These are phyloP conservation scores for Casuarina cunninghamiana DNA, from an alignment of 306 rosid species.

Conservation along the genomic window DNA sequence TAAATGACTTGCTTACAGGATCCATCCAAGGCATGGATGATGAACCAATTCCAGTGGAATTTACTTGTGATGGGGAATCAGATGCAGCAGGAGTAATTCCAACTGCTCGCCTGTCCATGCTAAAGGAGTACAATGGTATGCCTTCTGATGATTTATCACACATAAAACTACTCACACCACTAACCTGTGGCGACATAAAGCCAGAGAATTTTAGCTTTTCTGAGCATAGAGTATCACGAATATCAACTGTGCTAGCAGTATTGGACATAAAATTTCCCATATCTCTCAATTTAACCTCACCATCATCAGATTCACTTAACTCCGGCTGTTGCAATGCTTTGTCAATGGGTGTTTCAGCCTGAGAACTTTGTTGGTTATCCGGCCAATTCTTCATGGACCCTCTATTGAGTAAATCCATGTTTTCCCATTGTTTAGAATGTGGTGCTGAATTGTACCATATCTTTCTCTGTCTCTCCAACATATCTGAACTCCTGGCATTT, in stretches of 20 bases:
- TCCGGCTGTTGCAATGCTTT: conserved; percentile 56
- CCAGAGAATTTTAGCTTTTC: conserved; percentile 92
- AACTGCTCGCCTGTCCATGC: conserved; percentile 70
- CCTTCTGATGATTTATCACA: conserved; percentile 86
- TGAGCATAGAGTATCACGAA: conserved; percentile 56
- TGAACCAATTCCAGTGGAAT: conserved; percentile 75
- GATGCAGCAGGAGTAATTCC: conserved; percentile 74
- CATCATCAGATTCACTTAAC: conserved; percentile 58
- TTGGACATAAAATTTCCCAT: conserved; percentile 59
- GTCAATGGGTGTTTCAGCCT: conserved; percentile 47
- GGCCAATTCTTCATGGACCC: conserved; percentile 66
- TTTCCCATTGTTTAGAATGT: conserved; percentile 88
- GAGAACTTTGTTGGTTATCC: conserved; percentile 56
- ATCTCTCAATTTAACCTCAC: conserved; percentile 71
- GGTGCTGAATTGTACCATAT: conserved; percentile 92
- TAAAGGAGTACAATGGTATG: conserved; percentile 92
- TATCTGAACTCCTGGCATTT: conserved; percentile 89
- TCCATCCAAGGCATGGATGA: conserved; percentile 93
- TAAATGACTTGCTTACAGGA: conserved; percentile 78
- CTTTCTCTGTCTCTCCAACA: conserved; percentile 96
- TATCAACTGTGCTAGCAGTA: conserved; percentile 54
- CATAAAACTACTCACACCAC: conserved; percentile 69
- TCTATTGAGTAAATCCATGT: conserved; percentile 66
- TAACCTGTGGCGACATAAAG: conserved; percentile 78
- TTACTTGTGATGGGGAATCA: conserved; percentile 74